Conservation (phyloP, 2,329 filamentous ascomycete genomes). For the Claviceps monticola region DNA sequence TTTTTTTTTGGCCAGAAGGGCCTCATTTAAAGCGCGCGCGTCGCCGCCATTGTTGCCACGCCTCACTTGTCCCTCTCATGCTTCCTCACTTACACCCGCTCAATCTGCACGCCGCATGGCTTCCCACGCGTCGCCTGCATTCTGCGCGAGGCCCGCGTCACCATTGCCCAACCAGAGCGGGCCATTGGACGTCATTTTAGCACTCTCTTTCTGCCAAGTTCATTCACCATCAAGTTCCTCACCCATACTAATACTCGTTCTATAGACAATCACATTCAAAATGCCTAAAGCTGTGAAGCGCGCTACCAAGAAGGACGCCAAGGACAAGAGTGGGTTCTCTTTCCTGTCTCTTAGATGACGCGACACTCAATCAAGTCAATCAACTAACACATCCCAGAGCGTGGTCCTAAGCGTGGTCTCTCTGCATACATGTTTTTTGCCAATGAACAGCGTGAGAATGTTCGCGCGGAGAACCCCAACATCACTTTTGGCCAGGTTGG, state of each 20-base stretch:
- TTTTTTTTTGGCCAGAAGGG: neutral
- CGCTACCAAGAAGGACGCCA: constrained; percentile 38
- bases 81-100: constrained; percentile 1
- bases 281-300: constrained; percentile 48
- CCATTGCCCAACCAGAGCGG: neutral
- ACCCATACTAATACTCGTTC: constrained; percentile 5
- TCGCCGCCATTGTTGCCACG: constrained; percentile 15
- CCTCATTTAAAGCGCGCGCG: constrained; percentile 5
- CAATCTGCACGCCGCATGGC: neutral
- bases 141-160: neutral
- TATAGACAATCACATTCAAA: constrained; percentile 22
- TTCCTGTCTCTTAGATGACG: neutral
- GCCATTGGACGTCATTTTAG: too few relatives aligned
- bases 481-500: constrained; percentile 98
- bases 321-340: constrained; percentile 43
- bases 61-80: constrained; percentile 8
- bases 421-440: constrained; percentile 99
- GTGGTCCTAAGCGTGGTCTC: constrained; percentile 91
- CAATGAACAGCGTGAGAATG: constrained; percentile 97
- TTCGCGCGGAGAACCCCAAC: constrained; percentile 94
- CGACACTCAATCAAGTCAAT: neutral
- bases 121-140: neutral
- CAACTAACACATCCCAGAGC: constrained; percentile 21
- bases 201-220: neutral
- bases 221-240: neutral